A percentile compares a stretch with the other conserved stretches of the same genome.
These are phyloP conservation scores for Porodaedalea pini DNA, from an alignment of 1,284 basidiomycete species.

Conservation along the genomic window DNA sequence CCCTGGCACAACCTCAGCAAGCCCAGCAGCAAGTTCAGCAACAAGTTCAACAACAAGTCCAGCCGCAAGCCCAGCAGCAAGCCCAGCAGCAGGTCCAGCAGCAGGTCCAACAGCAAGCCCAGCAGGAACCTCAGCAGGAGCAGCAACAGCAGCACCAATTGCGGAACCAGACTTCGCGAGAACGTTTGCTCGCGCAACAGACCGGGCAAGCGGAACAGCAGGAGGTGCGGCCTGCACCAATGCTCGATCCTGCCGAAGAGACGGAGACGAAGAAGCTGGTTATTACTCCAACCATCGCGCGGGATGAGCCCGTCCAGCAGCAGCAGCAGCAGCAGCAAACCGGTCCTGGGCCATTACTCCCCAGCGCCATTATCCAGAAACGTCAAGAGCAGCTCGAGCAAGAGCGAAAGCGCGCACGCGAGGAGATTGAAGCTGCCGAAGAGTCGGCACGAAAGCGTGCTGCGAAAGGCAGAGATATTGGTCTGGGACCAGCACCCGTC, in stretches of 20 bases:
- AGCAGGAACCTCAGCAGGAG: slow-evolving; percentile 33
- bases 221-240: slow-evolving; percentile 57
- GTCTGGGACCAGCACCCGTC: slow-evolving; percentile 8
- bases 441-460: slow-evolving; percentile 56
- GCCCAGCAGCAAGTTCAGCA: slow-evolving; percentile 31
- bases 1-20: slow-evolving; percentile 20
- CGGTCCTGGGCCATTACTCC: slow-evolving; percentile 36
- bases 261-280: slow-evolving; percentile 72
- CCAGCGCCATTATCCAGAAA: slow-evolving; percentile 46
- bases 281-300: slow-evolving; percentile 72
- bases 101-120: slow-evolving; percentile 34
- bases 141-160: slow-evolving; percentile 17
- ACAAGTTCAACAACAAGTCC: slow-evolving; percentile 30
- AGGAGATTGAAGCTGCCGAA: slow-evolving; percentile 56
- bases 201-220: slow-evolving; percentile 61
- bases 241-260: slow-evolving; percentile 50
- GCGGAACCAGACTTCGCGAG: slow-evolving; percentile 26
- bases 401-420: slow-evolving; percentile 53
- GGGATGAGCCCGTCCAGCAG: slow-evolving; percentile 33
- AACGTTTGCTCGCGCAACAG: slow-evolving; percentile 41
- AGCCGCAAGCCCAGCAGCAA: slow-evolving; percentile 35
- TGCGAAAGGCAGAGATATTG: slow-evolving; percentile 30
- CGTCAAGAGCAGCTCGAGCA: slow-evolving; percentile 60
- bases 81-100: slow-evolving; percentile 29
- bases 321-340: slow-evolving; percentile 20